These are phyloP conservation scores for Phytophthora podocarpi DNA, from an alignment of 352 stramenopile genomes.

Conservation along the genomic window DNA sequence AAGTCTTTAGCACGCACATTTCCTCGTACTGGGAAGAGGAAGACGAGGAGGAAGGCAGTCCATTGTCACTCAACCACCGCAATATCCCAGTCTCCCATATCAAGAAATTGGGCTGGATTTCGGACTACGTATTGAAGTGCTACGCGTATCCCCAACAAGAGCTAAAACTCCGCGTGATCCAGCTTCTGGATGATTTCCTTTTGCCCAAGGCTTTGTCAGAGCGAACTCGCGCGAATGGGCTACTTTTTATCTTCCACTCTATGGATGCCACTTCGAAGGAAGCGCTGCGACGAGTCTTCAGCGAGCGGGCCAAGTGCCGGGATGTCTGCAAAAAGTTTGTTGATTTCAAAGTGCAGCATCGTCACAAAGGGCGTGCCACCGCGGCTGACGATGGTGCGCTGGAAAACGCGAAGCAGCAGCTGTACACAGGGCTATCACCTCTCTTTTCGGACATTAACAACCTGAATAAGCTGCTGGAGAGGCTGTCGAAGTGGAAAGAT, in stretches of 20 bases:
- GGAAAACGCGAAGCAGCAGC: constrained; percentile 35
- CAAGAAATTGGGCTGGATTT: constrained; percentile 85
- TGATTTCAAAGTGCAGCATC: constrained; percentile 48
- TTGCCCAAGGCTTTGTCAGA: constrained; percentile 73
- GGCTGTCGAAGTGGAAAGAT: constrained; percentile 76
- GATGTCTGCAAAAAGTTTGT: constrained; percentile 44
- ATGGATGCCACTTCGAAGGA: constrained; percentile 73
- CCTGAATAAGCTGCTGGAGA: constrained; percentile 65
- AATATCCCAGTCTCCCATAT: constrained; percentile 39
- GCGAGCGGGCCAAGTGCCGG: constrained; percentile 64
- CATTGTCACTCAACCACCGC: constrained; percentile 29
- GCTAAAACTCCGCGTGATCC: constrained; percentile 79
- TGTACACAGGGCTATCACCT: constrained; percentile 46
- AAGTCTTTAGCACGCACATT: constrained; percentile 80
- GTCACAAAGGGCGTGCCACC: constrained; percentile 26
- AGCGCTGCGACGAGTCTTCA: constrained; percentile 70
- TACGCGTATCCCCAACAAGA: constrained; percentile 88
- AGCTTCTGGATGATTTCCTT: constrained; percentile 86
- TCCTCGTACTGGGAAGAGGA: constrained; percentile 56
- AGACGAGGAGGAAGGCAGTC: constrained; percentile 19
- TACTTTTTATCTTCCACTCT: constrained; percentile 75
- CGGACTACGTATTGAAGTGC: constrained; percentile 86
- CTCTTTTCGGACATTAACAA: constrained; percentile 68
- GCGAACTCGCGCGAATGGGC: constrained; percentile 53
- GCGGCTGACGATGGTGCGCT: constrained; percentile 18